Evolutionary conservation across 2,329 filamentous ascomycete genomes (phyloP), one percentile per base, ranked within the genome.

Genomic region (Ambrosiella xylebori): DNA sequence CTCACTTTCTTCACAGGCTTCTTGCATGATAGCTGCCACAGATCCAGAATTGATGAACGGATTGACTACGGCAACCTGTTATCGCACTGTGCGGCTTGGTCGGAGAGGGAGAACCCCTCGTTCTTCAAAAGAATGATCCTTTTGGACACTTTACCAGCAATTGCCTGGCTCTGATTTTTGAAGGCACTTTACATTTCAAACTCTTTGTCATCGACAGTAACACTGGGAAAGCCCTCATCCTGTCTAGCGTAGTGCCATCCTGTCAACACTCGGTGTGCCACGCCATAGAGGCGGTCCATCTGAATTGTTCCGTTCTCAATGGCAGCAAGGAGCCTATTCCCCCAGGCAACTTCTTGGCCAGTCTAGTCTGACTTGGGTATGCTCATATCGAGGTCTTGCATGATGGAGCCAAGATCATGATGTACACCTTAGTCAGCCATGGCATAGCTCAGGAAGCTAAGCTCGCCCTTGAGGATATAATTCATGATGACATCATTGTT

Each of bases 361-460:
- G 78, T 79, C 65, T 68, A 80, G 64, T 78, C 73, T 56, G 72
- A 80, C 59, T 88, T 87, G 0, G 85, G 85, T 85, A 91, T 91
- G 1, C 82, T 81, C 85, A 89, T 88, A 67, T 91, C 86, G 61
- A 91, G 68, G 36, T 87, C 87, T 27, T 80, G 78, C 61, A 84
- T 74, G 27, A 85, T 81, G 12, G 56, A 58, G 9, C 5, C 19
- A 7, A 52, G 38, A 5, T 38, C 19, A 52, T 58, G 56, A 7
- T 53, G 37, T 6, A 50, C 37, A 37, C 52, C 49, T 40, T 38
- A 58, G 35, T 44, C 85, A 79, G 71, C 88, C 88, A 69, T 58
- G 15, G 91, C 53, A 54, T 50, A 60, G 7, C 58, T 54, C 36
- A 50, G 45, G 15, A 60, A 60, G 19, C 84, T 86, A 11, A 93